phyloP scores from a whole-genome alignment of 768 basidiomycete genomes.

The Krasilnikovozyma curviuscula region DNA sequence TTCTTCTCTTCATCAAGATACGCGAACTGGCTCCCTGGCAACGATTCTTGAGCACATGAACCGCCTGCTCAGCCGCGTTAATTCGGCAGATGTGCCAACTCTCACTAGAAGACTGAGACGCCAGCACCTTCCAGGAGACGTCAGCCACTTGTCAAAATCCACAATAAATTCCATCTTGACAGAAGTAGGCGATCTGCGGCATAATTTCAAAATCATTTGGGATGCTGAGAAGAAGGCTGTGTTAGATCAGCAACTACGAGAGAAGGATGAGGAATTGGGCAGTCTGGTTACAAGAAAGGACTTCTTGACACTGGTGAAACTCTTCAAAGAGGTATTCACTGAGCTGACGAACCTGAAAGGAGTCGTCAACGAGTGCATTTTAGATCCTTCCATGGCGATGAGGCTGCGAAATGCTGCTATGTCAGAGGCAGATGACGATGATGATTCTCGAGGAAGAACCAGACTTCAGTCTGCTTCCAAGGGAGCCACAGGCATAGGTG shows the following conservation, averaged over 20 bases:
- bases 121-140: constrained; percentile 60
- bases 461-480: constrained; percentile 17
- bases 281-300: constrained; percentile 47
- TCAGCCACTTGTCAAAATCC: constrained; percentile 63
- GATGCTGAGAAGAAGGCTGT: constrained; percentile 20
- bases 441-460: constrained; percentile 24
- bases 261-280: constrained; percentile 10
- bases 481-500: constrained; percentile 19
- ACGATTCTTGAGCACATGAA: constrained; percentile 34
- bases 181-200: constrained; percentile 50
- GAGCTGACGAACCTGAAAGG: constrained; percentile 67
- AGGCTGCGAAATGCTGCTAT: constrained; percentile 31
- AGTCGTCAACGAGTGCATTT: constrained; percentile 67
- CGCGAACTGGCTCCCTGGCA: constrained; percentile 21
- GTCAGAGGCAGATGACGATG: constrained; percentile 14
- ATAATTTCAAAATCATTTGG: constrained; percentile 39
- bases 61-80: constrained; percentile 43
- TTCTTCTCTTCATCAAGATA: too few relatives aligned
- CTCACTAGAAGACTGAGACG: constrained; percentile 77
- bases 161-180: constrained; percentile 55
- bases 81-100: constrained; percentile 63
- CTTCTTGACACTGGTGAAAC: constrained; percentile 56
- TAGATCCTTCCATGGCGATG: constrained; percentile 60
- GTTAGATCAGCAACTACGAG: constrained; percentile 44
- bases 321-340: constrained; percentile 63